Evolutionary conservation across 306 rosid species (phyloP).

Genomic region (Prunus dulcis): DNA sequence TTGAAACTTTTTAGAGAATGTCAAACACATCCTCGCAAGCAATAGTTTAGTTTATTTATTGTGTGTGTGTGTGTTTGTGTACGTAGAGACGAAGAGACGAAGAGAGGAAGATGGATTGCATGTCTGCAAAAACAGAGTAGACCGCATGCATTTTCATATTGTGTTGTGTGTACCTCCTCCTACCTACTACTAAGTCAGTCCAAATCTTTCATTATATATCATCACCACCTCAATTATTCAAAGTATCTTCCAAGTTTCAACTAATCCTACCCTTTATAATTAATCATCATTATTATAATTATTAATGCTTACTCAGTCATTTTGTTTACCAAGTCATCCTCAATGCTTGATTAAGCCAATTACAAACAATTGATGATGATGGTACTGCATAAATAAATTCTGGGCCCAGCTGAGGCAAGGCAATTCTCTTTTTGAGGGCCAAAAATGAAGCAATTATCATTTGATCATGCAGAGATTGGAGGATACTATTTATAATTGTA

Average conservation of each 20-base stretch:
- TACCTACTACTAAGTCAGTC: background rate
- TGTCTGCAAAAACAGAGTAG: background rate
- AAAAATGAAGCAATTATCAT: conserved; percentile 3
- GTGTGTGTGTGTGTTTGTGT: background rate
- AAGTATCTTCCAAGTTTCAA: conserved; percentile 8
- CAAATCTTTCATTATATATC: background rate
- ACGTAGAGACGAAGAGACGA: background rate
- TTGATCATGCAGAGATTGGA: conserved; percentile 6
- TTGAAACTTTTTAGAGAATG: background rate
- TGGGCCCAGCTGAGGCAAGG: background rate
- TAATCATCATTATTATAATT: no score
- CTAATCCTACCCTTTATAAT: background rate
- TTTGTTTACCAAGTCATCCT: background rate
- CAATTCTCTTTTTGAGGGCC: background rate
- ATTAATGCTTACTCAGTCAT: background rate
- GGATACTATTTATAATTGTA: background rate
- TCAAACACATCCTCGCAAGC: conserved; percentile 9
- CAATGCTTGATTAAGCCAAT: background rate
- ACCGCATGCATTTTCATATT: background rate
- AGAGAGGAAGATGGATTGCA: conserved; percentile 8
- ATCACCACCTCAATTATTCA: conserved; percentile 14
- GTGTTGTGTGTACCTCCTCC: background rate
- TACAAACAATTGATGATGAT: background rate
- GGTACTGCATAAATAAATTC: background rate
- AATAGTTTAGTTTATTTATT: background rate